A percentile compares a stretch with the other conserved stretches of the same genome.
Evolutionary conservation across 163 green algal genomes (phyloP).

Genomic region (Prototheca cutis): DNA sequence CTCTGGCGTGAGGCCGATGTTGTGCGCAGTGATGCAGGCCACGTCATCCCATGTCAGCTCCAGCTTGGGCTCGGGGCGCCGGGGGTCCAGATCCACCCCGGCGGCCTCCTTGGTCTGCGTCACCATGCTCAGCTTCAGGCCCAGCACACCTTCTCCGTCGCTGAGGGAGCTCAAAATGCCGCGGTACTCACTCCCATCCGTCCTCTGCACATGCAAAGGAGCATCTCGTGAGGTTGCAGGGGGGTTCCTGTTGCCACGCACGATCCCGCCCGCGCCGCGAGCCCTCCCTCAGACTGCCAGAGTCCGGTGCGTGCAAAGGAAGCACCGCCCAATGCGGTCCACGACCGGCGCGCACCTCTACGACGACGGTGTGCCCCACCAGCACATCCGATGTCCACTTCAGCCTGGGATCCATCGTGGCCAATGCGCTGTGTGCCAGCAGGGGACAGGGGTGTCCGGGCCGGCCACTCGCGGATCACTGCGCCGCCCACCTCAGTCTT

Average conservation of each 20-base stretch:
- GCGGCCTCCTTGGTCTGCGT: constrained; percentile 32
- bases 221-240: background rate
- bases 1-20: constrained; percentile 50
- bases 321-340: no score
- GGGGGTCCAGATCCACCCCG: constrained; percentile 24
- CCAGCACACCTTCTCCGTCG: constrained; percentile 9
- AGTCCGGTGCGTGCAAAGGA: no score
- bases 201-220: constrained; percentile 29
- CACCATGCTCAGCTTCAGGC: constrained; percentile 25
- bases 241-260: no score
- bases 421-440: background rate
- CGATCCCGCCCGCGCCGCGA: no score
- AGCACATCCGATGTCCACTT: background rate
- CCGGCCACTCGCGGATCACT: no score
- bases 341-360: background rate
- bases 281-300: no score
- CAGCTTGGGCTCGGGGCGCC: constrained; percentile 22
- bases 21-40: constrained; percentile 39
- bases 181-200: constrained; percentile 44
- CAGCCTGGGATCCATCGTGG: background rate
- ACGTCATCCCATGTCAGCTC: constrained; percentile 31
- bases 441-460: background rate
- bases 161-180: constrained; percentile 53
- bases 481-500: no score
- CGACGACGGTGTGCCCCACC: background rate